These are phyloP conservation scores for Tulasnella sp. DNA, from an alignment of 768 basidiomycete genomes.

Conservation along the genomic window DNA sequence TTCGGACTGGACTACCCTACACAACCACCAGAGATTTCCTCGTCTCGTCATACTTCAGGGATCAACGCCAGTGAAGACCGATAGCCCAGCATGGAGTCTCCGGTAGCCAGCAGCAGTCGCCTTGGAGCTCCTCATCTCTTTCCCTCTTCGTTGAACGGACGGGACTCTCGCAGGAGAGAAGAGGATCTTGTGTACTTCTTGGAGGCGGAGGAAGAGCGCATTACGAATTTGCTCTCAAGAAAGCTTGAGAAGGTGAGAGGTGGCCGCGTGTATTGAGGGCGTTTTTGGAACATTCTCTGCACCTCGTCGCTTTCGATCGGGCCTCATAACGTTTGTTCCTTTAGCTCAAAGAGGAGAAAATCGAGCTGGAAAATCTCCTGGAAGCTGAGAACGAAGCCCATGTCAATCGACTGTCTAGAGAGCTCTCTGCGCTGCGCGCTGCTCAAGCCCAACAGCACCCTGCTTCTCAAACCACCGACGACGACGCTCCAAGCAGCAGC, in stretches of 20 bases:
- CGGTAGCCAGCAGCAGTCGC: constrained; percentile 39
- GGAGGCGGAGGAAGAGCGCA: constrained; percentile 86
- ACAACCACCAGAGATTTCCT: constrained; percentile 5
- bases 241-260: constrained; percentile 70
- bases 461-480: background rate
- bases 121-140: constrained; percentile 50
- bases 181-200: constrained; percentile 84
- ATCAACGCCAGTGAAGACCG: background rate
- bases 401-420: constrained; percentile 69
- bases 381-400: constrained; percentile 85
- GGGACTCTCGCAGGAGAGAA: constrained; percentile 44
- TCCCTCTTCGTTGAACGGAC: constrained; percentile 45
- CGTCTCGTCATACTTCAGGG: background rate
- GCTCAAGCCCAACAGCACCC: constrained; percentile 48
- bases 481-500: constrained; percentile 19
- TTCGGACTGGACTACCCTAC: background rate
- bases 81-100: constrained; percentile 37
- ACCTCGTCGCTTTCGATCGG: background rate
- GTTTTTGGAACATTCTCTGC: background rate
- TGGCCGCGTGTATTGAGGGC: background rate
- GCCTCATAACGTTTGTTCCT: background rate
- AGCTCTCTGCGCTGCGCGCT: constrained; percentile 60
- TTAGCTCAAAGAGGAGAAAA: constrained; percentile 80
- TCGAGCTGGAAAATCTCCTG: constrained; percentile 71
- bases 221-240: constrained; percentile 74